Evolutionary conservation across 345 rosid genomes (phyloP).

Genomic region (Lepidium sativum): DNA sequence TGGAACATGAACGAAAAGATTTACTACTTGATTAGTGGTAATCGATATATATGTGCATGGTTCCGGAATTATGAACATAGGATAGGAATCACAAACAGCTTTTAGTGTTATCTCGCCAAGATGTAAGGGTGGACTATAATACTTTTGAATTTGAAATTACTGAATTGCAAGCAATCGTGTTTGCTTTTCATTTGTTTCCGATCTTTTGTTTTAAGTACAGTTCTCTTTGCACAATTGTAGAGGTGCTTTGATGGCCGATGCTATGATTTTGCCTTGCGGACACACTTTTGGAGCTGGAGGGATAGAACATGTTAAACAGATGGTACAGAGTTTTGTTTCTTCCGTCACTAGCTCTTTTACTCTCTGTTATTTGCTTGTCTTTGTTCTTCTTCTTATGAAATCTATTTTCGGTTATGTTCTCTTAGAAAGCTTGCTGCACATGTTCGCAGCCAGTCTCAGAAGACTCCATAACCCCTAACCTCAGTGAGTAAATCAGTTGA

Average conservation of each 20-base stretch:
- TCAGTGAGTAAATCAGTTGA: conserved; percentile 45
- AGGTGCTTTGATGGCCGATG: conserved; percentile 84
- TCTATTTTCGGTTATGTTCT: not conserved
- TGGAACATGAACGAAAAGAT: not conserved
- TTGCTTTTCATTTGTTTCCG: not conserved
- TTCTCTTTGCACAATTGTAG: conserved; percentile 26
- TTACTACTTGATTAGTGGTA: not conserved
- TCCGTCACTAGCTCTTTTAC: not conserved
- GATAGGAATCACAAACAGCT: not conserved
- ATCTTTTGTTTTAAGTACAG: not conserved
- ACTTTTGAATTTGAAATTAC: not conserved
- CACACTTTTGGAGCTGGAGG: conserved; percentile 87
- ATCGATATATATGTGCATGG: not conserved
- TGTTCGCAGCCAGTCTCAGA: conserved; percentile 69
- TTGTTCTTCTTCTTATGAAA: not conserved
- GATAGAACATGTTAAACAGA: conserved; percentile 54
- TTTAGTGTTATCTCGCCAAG: not conserved
- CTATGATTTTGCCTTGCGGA: conserved; percentile 90
- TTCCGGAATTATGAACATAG: not conserved
- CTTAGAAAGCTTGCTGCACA: conserved; percentile 50
- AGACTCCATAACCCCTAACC: conserved; percentile 67
- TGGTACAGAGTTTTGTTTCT: conserved; percentile 34
- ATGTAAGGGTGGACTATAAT: not conserved
- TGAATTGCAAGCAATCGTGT: not conserved
- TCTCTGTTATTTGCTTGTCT: not conserved